phyloP scores from a whole-genome alignment of 345 rosid genomes.

The Eutrema japonicum region DNA sequence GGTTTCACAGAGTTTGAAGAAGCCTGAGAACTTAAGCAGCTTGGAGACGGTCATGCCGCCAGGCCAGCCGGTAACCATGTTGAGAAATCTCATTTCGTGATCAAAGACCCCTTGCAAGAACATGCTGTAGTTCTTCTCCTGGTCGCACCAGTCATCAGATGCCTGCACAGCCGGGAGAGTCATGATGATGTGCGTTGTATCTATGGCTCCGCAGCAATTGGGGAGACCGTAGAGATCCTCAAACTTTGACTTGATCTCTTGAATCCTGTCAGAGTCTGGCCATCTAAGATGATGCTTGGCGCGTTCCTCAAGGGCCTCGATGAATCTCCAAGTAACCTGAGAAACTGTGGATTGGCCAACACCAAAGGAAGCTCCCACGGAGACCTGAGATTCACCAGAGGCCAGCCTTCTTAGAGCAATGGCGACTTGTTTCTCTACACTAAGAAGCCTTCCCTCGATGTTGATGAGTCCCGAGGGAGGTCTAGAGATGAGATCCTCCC shows the following conservation, averaged over 20 bases:
- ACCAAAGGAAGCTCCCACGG: slow-evolving; percentile 86
- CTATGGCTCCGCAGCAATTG: slow-evolving; percentile 91
- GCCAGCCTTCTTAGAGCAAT: slow-evolving; percentile 87
- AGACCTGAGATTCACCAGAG: slow-evolving; percentile 96
- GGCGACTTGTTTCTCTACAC: slow-evolving; percentile 97
- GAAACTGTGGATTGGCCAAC: slow-evolving; percentile 98
- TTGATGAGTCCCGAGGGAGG: slow-evolving; percentile 96
- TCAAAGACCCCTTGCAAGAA: slow-evolving; percentile 87
- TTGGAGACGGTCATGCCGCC: slow-evolving; percentile 79
- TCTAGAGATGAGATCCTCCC: slow-evolving; percentile 86
- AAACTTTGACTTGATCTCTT: slow-evolving; percentile 71
- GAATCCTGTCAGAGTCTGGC: slow-evolving; percentile 67
- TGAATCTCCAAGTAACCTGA: slow-evolving; percentile 97
- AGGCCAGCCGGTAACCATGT: slow-evolving; percentile 96
- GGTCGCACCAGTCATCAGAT: slow-evolving; percentile 95
- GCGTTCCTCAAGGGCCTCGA: slow-evolving; percentile 93
- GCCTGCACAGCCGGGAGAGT: slow-evolving; percentile 93
- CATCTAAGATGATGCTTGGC: slow-evolving; percentile 87
- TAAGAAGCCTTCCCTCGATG: slow-evolving; percentile 95
- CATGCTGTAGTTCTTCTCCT: slow-evolving; percentile 86
- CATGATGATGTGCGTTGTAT: slow-evolving; percentile 87
- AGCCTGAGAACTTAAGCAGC: slow-evolving; percentile 75
- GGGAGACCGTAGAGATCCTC: slow-evolving; percentile 72
- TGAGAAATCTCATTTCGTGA: slow-evolving; percentile 88
- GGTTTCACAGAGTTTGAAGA: slow-evolving; percentile 70